Evolutionary conservation across 2,329 filamentous ascomycete species (phyloP), one percentile per base, ranked within the genome.

Genomic region (Fusarium xyrophilum): DNA sequence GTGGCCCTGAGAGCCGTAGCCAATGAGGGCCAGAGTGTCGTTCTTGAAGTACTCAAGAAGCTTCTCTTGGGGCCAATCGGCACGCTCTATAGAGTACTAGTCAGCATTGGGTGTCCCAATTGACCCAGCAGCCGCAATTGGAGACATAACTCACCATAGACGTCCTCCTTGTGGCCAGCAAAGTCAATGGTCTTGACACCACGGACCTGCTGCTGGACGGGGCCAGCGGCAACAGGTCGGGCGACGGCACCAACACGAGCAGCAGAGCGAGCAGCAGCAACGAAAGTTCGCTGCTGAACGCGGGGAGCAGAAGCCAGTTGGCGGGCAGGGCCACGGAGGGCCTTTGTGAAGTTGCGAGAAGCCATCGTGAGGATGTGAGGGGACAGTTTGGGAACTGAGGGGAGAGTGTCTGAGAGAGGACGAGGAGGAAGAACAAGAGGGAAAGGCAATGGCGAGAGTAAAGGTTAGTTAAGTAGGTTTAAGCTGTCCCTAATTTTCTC

Each of bases 41-140:
- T 99, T 89, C 89, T 98, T 98, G 92, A 99, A 99, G 91, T 95
- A 99, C 73, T 98, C 93, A 81, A 96, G 86, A 80, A 99, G 93
- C 91, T 97, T 98, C 88, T 97, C 95, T 82, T 91, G 89, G 74
- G 96, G 96, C 96, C 96, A 99, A 86, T 99, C 96, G 80, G 88
- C 92, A 85, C 96, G 94, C 89, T 99, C 96, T 96, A 25, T 56
- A 63, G 39, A n/a, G 61, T 75, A 67, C 44, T 61, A 40, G 65
- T 79, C 62, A 81, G 77, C 28, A 60, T 58, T 42, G 10, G 30
- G 21, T 47, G 12, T 32, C 27, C 27, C 44, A 27, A 51, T 56
- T 28, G 39, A 14, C 14, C 11, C 36, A 15, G 27, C 19, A 36
- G 30, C 28, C 17, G 17, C 59, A 27, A 63, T 21, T 46, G 23